Evolutionary conservation across 2,329 filamentous ascomycete genomes (phyloP), one percentile per base, ranked within the genome.

Genomic region (Gaeumannomyces tritici): DNA sequence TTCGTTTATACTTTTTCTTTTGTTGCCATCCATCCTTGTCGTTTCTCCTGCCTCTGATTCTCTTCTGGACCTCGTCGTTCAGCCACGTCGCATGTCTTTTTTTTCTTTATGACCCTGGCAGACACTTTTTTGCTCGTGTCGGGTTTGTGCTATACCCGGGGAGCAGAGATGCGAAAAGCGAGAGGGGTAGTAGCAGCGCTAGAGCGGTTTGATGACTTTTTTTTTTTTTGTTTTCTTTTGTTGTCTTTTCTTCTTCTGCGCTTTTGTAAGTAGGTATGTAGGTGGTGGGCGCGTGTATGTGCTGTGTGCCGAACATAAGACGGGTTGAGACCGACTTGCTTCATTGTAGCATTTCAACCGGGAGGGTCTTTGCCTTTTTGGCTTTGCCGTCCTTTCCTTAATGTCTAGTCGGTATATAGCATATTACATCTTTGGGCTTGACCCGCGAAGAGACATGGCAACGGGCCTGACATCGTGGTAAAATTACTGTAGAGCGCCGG

Each of bases 1-100:
- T 64, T 29, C n/a, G 59, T 61, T 61, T 12, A 61, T 63, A 61
- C n/a, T n/a, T 28, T 57, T 64, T 66, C 65, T 63, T 61, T 61
- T 68, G 65, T 54, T 57, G 63, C 31, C 12, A 33, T 11, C 12
- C 11, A 7, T 31, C 12, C 31, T 33, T 33, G 1, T 33, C 31
- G 29, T 12, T 33, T 63, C 65, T 61, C 65, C 42, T 63, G 64
- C 59, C 18, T 51, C 42, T 51, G 18, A n/a, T 51, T 51, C 42
- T 51, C 7, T n/a, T 13, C 21, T 51, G 42, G n/a, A 9, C 42
- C 15, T 8, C 42, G 8, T n/a, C 42, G 42, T 24, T 4, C 7
- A 51, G 18, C 6, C n/a, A n/a, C 1, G 18, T 51, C 8, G n/a
- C 42, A n/a, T n/a, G 21, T 33, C 31, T 33, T 33, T 33, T n/a